phyloP scores from a whole-genome alignment of 2,329 filamentous ascomycete species.

The Cladosporium cucumerinum region DNA sequence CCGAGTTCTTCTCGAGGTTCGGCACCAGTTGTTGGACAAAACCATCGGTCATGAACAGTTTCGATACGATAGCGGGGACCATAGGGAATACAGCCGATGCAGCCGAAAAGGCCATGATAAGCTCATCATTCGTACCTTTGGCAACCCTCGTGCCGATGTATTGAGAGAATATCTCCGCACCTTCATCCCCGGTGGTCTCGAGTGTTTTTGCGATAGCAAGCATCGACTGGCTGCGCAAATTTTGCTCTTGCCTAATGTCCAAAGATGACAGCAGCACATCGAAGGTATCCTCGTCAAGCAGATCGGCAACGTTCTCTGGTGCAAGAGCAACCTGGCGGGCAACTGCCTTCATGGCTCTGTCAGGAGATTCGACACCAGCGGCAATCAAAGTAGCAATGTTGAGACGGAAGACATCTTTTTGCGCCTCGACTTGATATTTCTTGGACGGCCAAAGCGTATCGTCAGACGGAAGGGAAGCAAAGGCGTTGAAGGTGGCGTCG shows the following conservation, averaged over 20 bases:
- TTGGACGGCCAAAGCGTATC: slow-evolving; percentile 41
- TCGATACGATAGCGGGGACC: slow-evolving; percentile 68
- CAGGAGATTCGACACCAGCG: slow-evolving; percentile 71
- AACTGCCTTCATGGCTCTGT: slow-evolving; percentile 59
- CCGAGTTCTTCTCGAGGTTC: slow-evolving; percentile 63
- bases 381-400: slow-evolving; percentile 88
- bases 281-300: slow-evolving; percentile 71
- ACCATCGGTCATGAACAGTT: slow-evolving; percentile 82
- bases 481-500: slow-evolving; percentile 44
- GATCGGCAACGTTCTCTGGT: slow-evolving; percentile 57
- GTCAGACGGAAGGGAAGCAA: slow-evolving; percentile 43
- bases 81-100: slow-evolving; percentile 85
- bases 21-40: slow-evolving; percentile 76
- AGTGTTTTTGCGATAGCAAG: slow-evolving; percentile 80
- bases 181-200: slow-evolving; percentile 69
- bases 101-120: slow-evolving; percentile 91
- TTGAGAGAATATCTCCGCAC: slow-evolving; percentile 60
- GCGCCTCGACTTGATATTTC: slow-evolving; percentile 44
- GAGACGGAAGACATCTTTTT: slow-evolving; percentile 65
- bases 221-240: slow-evolving; percentile 76
- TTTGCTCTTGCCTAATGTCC: slow-evolving; percentile 73
- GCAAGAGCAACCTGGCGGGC: slow-evolving; percentile 56
- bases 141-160: slow-evolving; percentile 72
- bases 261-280: slow-evolving; percentile 84
- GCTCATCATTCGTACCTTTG: slow-evolving; percentile 78